Percentiles rank a stretch among this genome's conserved stretches.
Evolutionary conservation across 2,329 filamentous ascomycete genomes (phyloP).

Genomic region (Zymoseptoria ardabiliae): DNA sequence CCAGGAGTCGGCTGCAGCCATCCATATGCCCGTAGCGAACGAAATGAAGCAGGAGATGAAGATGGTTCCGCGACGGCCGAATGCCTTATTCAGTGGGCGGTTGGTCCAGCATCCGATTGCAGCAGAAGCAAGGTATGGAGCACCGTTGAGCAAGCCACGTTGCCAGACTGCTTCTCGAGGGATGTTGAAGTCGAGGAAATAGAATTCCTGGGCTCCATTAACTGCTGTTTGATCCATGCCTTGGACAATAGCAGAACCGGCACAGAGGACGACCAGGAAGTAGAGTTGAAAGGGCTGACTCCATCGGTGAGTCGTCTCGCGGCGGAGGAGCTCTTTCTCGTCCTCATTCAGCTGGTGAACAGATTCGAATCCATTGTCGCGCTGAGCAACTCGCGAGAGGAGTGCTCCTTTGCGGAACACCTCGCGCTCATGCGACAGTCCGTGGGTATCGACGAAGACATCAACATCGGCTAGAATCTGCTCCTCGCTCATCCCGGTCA

Average conservation of each 20-base stretch:
- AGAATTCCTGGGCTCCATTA: slow-evolving; percentile 33
- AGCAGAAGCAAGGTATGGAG: slow-evolving; percentile 60
- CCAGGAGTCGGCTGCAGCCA: slow-evolving; percentile 64
- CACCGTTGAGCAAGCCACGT: slow-evolving; percentile 51
- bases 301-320: slow-evolving; percentile 62
- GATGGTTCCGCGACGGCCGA: slow-evolving; percentile 67
- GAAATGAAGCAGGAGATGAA: slow-evolving; percentile 70
- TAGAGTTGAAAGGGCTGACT: slow-evolving; percentile 63
- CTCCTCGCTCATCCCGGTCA: slow-evolving; percentile 23
- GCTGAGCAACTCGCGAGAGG: slow-evolving; percentile 22
- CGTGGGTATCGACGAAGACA: slow-evolving; percentile 16
- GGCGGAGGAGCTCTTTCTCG: slow-evolving; percentile 51
- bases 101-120: slow-evolving; percentile 67
- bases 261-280: slow-evolving; percentile 41
- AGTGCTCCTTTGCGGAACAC: slow-evolving; percentile 21
- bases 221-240: slow-evolving; percentile 47
- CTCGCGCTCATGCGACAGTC: slow-evolving; percentile 18
- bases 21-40: slow-evolving; percentile 50
- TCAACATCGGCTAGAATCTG: slow-evolving; percentile 23
- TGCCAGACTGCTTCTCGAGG: slow-evolving; percentile 26
- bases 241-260: slow-evolving; percentile 50
- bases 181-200: slow-evolving; percentile 24
- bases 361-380: slow-evolving; percentile 17
- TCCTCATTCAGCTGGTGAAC: slow-evolving; percentile 45
- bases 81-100: slow-evolving; percentile 61